Base-by-base conservation (phyloP, 208 protist genomes). In the Leishmania lainsoni region DNA sequence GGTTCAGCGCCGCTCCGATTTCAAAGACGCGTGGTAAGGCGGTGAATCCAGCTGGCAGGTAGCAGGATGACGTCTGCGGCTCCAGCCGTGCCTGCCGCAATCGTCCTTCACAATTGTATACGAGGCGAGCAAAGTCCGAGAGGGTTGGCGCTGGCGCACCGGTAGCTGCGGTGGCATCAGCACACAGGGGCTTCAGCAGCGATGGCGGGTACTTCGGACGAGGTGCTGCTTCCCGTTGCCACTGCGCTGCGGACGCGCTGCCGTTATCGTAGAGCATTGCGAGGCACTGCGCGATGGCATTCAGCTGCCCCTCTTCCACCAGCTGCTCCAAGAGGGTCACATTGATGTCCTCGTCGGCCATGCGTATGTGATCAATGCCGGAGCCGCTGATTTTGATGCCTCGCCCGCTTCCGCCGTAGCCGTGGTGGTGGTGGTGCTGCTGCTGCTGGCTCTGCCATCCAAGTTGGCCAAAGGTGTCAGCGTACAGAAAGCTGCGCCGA, bases 251-350 rank as follows among this genome's bases (percentile, higher is more conserved):
- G 32, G 71, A 70, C 5, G 29, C 59, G 32, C 39, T 77, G 20
- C 81, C 76, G 63, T 79, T 79, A 76, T 95, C 93, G 74, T 88
- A 90, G 48, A 94, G 61, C 83, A 95, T 76, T 20, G 93, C 93
- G 26, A 98, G 78, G 73, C 87, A 93, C 80, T 96, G 93, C 32
- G 88, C 94, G 70, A 99, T 95, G 20, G 90, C 91, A 74, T 95
- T 93, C 49, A 95, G 81, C 84, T 99, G 97, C 29, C 93, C 92
- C 49, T 95, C 91, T 78, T 99, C 97, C 20, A 97, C 92, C 65
- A 99, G 85, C 88, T 98, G 97, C 83, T 98, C 96, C 72, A 98
- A 85, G 16, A 91, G 71, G 0, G 83, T 79, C 22, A 98, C 66
- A 75, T 98, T 90, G 59, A 99, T 87, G 49, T 85, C 85, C 75